Evolutionary conservation across 352 stramenopile genomes (phyloP).

Genomic region (Blastocystis sp.): DNA sequence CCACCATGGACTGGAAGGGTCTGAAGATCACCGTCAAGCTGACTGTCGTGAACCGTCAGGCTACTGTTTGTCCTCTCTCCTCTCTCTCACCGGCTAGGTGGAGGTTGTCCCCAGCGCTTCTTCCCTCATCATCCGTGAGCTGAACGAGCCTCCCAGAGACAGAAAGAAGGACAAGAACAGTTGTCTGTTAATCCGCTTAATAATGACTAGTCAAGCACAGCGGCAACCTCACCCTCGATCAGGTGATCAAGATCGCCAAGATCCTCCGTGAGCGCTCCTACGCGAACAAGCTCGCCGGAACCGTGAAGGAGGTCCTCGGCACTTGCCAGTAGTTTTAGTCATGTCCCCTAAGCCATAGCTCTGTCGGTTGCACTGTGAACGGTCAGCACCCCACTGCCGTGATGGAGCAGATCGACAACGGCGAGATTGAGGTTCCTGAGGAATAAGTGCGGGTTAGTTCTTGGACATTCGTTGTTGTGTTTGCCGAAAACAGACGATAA

Average conservation of each 20-base stretch:
- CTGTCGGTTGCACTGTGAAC: slow-evolving; percentile 98
- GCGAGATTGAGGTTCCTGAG: slow-evolving; percentile 92
- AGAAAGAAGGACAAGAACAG: slow-evolving; percentile 85
- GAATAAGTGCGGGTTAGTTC: slow-evolving; percentile 76
- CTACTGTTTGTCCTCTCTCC: too few relatives aligned
- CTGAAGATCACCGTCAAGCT: too few relatives aligned
- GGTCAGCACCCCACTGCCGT: slow-evolving; percentile 92
- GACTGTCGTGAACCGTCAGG: too few relatives aligned
- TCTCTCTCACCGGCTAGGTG: too few relatives aligned
- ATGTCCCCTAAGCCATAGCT: slow-evolving; percentile 74
- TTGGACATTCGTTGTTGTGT: slow-evolving; percentile 38
- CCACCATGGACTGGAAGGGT: too few relatives aligned
- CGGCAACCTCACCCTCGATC: too few relatives aligned
- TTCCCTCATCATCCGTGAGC: too few relatives aligned
- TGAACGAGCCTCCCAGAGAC: too few relatives aligned
- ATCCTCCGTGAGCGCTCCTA: slow-evolving; percentile 78
- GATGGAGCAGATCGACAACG: slow-evolving; percentile 89
- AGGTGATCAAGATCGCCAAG: too few relatives aligned
- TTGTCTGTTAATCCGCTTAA: neutral
- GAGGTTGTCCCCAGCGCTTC: too few relatives aligned
- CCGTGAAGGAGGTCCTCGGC: slow-evolving; percentile 98
- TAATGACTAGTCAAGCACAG: neutral
- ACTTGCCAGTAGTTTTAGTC: slow-evolving; percentile 78
- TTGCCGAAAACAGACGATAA: slow-evolving; percentile 12
- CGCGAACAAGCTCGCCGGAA: slow-evolving; percentile 89